A percentile compares a stretch with the other conserved stretches of the same genome.
phyloP scores from a whole-genome alignment of 2,329 filamentous ascomycete species.

The Penicillium sp. region DNA sequence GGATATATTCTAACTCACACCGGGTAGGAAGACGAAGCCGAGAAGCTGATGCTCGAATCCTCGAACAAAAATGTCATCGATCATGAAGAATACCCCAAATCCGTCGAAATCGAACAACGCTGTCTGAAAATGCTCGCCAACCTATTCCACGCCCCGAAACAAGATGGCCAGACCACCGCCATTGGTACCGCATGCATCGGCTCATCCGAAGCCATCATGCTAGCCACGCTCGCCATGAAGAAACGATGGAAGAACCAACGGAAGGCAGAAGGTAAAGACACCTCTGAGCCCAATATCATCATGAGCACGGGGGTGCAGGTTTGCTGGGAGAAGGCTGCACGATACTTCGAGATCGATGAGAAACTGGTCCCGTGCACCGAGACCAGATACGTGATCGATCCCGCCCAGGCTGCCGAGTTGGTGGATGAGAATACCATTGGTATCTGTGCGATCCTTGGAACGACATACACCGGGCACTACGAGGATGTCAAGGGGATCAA shows the following conservation, averaged over 20 bases:
- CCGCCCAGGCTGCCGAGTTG: slow-evolving; percentile 61
- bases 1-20: not conserved
- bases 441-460: slow-evolving; percentile 87
- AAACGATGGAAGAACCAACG: slow-evolving; percentile 88
- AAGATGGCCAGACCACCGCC: slow-evolving; percentile 59
- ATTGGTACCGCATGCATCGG: slow-evolving; percentile 88
- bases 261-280: slow-evolving; percentile 77
- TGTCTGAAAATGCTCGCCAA: slow-evolving; percentile 89
- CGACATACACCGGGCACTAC: slow-evolving; percentile 94
- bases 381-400: slow-evolving; percentile 64
- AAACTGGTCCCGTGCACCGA: slow-evolving; percentile 68
- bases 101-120: slow-evolving; percentile 84
- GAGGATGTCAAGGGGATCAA: slow-evolving; percentile 93
- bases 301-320: slow-evolving; percentile 97
- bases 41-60: slow-evolving; percentile 90
- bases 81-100: slow-evolving; percentile 81
- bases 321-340: slow-evolving; percentile 90
- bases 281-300: slow-evolving; percentile 81
- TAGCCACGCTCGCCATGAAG: slow-evolving; percentile 79
- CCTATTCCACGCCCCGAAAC: slow-evolving; percentile 76
- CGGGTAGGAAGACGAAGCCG: slow-evolving; percentile 80
- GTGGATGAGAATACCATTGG: slow-evolving; percentile 77
- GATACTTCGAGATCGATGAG: slow-evolving; percentile 93
- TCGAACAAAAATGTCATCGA: slow-evolving; percentile 96
- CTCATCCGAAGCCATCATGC: slow-evolving; percentile 69